Evolutionary conservation across 2,329 filamentous ascomycete species (phyloP).

Genomic region (Hymenoscyphus occultus): DNA sequence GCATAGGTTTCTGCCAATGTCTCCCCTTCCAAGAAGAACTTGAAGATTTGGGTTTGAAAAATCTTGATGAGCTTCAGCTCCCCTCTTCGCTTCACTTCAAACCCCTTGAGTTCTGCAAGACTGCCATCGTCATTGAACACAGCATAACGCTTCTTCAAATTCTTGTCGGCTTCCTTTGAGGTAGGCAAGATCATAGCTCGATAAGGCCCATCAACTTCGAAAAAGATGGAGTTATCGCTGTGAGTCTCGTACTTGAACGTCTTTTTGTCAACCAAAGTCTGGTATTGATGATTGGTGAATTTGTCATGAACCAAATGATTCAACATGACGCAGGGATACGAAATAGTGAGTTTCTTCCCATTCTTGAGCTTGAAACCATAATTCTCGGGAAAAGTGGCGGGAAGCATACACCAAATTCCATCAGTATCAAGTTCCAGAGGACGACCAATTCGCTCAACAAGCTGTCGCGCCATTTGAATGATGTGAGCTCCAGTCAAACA

Average conservation of each 20-base stretch:
- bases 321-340: constrained; percentile 98
- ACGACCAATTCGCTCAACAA: constrained; percentile 89
- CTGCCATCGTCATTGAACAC: constrained; percentile 98
- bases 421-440: constrained; percentile 95
- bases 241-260: constrained; percentile 92
- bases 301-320: constrained; percentile 93
- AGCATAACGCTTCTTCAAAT: constrained; percentile 97
- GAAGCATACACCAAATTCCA: constrained; percentile 99
- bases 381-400: constrained; percentile 93
- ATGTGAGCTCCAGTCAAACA: constrained; percentile 95
- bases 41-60: constrained; percentile 99
- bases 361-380: constrained; percentile 92
- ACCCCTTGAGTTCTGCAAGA: constrained; percentile 92
- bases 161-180: constrained; percentile 98
- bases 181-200: constrained; percentile 96
- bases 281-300: constrained; percentile 97
- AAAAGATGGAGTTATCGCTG: constrained; percentile 99
- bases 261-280: constrained; percentile 75
- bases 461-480: constrained; percentile 90
- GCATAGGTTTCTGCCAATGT: constrained; percentile 86
- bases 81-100: constrained; percentile 95
- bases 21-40: constrained; percentile 91
- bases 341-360: constrained; percentile 94
- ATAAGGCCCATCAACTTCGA: constrained; percentile 97
- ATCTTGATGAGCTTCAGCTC: constrained; percentile 99